phyloP scores from a whole-genome alignment of 768 basidiomycete genomes.

The Gymnopilus junonius region DNA sequence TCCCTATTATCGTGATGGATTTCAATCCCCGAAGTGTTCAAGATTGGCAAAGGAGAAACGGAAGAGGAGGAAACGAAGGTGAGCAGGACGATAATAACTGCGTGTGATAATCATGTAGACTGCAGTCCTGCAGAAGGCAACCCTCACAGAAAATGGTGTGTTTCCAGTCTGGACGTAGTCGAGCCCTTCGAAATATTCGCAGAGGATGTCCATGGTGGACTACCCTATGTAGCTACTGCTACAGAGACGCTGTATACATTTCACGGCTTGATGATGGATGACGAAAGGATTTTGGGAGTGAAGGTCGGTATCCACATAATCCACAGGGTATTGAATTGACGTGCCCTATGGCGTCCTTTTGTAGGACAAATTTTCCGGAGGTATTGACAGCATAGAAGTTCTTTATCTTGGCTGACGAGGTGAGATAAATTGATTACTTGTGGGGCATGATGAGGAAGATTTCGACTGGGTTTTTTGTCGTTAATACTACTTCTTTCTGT shows the following conservation, averaged over 20 bases:
- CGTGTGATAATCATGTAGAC: background rate
- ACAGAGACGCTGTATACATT: conserved; percentile 19
- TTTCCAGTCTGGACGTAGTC: conserved; percentile 1
- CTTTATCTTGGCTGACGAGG: conserved; percentile 12
- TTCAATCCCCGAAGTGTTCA: background rate
- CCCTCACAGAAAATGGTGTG: background rate
- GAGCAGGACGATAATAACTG: background rate
- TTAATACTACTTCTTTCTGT: too few species aligned
- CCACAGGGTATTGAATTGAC: background rate
- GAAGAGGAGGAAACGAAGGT: background rate
- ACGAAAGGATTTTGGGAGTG: conserved; percentile 43
- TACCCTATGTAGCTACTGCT: conserved; percentile 32
- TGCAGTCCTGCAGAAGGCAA: background rate
- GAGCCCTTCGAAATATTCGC: conserved; percentile 24
- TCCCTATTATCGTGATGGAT: background rate
- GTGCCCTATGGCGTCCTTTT: background rate
- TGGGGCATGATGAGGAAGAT: too few species aligned
- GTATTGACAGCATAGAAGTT: background rate
- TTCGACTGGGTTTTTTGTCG: too few species aligned
- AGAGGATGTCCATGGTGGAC: conserved; percentile 25
- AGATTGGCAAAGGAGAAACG: background rate
- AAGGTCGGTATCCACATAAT: background rate
- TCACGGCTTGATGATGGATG: conserved; percentile 43
- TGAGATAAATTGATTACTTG: conserved; percentile 21
- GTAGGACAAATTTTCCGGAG: background rate